Base-by-base conservation (phyloP, 1,284 basidiomycete genomes). In the Moniliella sp. region DNA sequence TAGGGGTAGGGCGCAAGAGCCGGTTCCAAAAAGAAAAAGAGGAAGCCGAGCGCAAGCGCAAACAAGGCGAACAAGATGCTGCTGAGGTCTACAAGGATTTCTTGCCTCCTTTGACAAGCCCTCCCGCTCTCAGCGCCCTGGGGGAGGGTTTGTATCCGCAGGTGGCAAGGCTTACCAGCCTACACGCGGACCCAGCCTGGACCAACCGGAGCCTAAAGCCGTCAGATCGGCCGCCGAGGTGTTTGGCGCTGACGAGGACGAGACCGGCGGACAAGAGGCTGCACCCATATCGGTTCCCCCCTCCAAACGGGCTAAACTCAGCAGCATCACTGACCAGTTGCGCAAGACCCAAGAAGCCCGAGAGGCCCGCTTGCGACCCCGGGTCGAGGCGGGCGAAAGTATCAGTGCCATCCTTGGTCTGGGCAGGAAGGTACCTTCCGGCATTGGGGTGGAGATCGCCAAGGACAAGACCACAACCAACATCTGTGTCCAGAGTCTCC, bases 321-420 rank as follows among this genome's bases (percentile, higher is more conserved):
- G 37, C 9, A 36, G 37, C 19, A 52, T 54, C 14, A 35, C 46
- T 9, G 36, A 38, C 19, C 37, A 52, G 30, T 36, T 54, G 3
- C 46, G 49, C 25, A 91, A 84, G 53, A 83, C 93, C 32, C 84
- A 94, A 62, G 78, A 78, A 10, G 69, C 76, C 40, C 68, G 88
- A 33, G 88, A 94, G 62, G 74, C 76, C 15, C 72, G 76, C 42
- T 74, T 78, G 45, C 70, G 73, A 34, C 69, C 74, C 36, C 71
- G 74, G 49, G 64, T 65, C 28, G 15, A 42, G 66, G 66, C 59
- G 32, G 65, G 64, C 33, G 62, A 74, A 26, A 84, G 82, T 9
- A 73, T 83, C 5, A 79, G 80, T 28, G 78, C 83, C 21, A 67
- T 88, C 57, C 26, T 40, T 2, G 39, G 25, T 34, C 25, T 19